phyloP scores from a whole-genome alignment of 495 filamentous ascomycete species.

The Neurospora sublineolata region DNA sequence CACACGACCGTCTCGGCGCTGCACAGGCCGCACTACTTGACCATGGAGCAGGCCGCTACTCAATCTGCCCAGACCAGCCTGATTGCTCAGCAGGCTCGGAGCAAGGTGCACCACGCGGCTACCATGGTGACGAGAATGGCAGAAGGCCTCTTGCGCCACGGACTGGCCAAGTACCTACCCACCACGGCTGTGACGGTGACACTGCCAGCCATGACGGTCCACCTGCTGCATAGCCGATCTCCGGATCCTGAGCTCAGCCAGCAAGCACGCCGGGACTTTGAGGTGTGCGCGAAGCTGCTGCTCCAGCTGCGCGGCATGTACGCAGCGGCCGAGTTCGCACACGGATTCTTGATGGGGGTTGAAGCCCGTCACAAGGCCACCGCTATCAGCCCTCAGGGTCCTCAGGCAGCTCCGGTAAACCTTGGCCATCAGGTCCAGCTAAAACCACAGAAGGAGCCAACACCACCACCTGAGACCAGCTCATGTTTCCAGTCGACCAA shows the following conservation, averaged over 20 bases:
- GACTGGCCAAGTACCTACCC: conserved; percentile 67
- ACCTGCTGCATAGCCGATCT: conserved; percentile 79
- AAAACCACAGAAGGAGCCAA: neutral
- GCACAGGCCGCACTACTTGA: conserved; percentile 77
- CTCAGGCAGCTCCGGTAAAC: neutral
- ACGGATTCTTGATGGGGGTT: conserved; percentile 69
- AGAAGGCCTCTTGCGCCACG: conserved; percentile 52
- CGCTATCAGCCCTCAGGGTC: neutral
- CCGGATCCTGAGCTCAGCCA: conserved; percentile 55
- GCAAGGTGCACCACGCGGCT: conserved; percentile 67
- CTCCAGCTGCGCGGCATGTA: conserved; percentile 72
- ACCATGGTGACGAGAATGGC: conserved; percentile 71
- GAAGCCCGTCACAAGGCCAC: neutral
- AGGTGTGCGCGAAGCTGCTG: conserved; percentile 77
- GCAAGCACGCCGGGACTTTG: conserved; percentile 62
- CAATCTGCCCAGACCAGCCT: conserved; percentile 30
- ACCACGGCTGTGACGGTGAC: conserved; percentile 83
- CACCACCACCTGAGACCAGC: neutral
- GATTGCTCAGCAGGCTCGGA: conserved; percentile 65
- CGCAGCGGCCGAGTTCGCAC: conserved; percentile 75
- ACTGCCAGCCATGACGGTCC: conserved; percentile 81
- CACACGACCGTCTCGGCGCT: conserved; percentile 77
- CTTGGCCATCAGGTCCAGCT: neutral
- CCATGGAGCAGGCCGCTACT: conserved; percentile 41
- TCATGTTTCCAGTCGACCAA: neutral